Evolutionary conservation across 202 grass and related monocot species (phyloP).

Genomic region (Digitaria exilis): DNA sequence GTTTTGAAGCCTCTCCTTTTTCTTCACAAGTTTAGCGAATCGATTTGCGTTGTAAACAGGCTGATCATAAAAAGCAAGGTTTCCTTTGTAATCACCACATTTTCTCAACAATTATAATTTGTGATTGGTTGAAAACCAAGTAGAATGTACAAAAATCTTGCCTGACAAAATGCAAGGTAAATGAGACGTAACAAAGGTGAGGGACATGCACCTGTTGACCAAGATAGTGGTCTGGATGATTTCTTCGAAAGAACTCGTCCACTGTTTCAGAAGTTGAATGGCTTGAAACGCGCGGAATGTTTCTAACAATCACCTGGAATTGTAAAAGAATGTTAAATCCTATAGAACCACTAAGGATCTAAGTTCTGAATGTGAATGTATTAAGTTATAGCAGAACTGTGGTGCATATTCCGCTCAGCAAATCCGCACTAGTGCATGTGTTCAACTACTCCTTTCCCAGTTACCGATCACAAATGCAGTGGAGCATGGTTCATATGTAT

Average conservation of each 20-base stretch:
- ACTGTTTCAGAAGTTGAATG: conserved; percentile 90
- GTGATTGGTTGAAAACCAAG: background rate
- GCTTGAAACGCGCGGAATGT: conserved; percentile 69
- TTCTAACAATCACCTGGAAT: conserved; percentile 88
- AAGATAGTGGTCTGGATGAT: conserved; percentile 95
- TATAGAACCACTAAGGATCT: conserved; percentile 2
- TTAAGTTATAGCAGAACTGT: background rate
- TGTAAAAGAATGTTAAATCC: conserved; percentile 8
- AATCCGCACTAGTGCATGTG: background rate
- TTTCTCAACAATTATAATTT: background rate
- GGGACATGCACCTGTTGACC: conserved; percentile 76
- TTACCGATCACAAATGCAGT: background rate
- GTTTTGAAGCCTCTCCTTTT: conserved; percentile 83
- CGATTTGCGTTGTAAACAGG: conserved; percentile 97
- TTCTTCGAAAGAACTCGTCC: conserved; percentile 86
- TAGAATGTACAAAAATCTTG: background rate
- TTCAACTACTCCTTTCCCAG: conserved; percentile 5
- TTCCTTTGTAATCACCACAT: background rate
- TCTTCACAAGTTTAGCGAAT: conserved; percentile 79
- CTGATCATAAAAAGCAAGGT: conserved; percentile 48
- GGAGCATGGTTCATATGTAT: background rate
- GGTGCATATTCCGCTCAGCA: background rate
- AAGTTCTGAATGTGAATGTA: background rate
- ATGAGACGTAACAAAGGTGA: conserved; percentile 2
- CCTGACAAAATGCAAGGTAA: background rate